A percentile compares a stretch with the other conserved stretches of the same genome.
These are phyloP conservation scores for Puya raimondii DNA, from an alignment of 176 grass and related monocot species.

Conservation along the genomic window DNA sequence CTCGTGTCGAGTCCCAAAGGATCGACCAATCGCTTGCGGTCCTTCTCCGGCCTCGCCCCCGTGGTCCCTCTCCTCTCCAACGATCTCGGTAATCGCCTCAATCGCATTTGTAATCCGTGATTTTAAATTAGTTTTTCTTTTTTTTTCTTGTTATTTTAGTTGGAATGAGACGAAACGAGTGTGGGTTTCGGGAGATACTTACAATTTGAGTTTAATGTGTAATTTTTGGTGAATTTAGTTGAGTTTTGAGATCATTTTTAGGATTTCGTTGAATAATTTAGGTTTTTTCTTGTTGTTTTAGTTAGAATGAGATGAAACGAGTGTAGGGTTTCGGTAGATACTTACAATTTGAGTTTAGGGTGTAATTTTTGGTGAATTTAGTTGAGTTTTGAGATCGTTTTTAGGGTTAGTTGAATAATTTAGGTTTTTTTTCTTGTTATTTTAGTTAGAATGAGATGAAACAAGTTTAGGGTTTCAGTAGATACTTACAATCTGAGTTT, in stretches of 20 bases:
- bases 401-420: neutral
- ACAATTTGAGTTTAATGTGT: no score
- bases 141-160: neutral
- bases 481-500: no score
- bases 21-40: slow-evolving; percentile 22
- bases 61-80: slow-evolving; percentile 27
- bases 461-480: neutral
- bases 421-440: neutral
- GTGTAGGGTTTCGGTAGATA: neutral
- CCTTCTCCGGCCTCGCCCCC: slow-evolving; percentile 53
- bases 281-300: neutral
- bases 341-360: no score
- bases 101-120: neutral
- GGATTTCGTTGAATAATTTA: neutral
- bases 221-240: neutral
- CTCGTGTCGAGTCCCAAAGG: slow-evolving; percentile 11
- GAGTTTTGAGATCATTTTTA: neutral
- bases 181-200: neutral
- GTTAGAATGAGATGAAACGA: neutral
- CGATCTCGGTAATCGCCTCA: slow-evolving; percentile 25
- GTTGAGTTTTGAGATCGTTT: neutral
- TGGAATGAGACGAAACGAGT: neutral
- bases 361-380: neutral
- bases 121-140: neutral
- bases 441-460: neutral